Base-by-base conservation (phyloP, 1,139 yeast species). In the Geotrichum reessii region DNA sequence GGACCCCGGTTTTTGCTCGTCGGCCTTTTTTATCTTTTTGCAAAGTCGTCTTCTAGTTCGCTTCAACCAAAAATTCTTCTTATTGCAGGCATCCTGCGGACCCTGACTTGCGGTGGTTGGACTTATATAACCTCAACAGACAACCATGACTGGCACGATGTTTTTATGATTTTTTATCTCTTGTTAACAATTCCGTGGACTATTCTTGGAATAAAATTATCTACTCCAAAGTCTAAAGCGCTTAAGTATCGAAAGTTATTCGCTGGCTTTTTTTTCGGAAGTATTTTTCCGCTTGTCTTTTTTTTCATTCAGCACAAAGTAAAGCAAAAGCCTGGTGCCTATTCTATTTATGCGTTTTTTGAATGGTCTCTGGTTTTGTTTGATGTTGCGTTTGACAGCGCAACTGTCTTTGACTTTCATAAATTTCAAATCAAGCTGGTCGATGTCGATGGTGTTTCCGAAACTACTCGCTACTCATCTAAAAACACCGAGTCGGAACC, bases 101-200 rank as follows among this genome's bases (percentile, higher is more conserved):
- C 99, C 0, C 81, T 93, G 60, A 86, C 97, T 1, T 93, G 99
- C 69, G 99, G 99, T 66, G 98, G 98, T 12, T 93, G 98, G 98
- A 96, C 95, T n/a, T 93, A 93, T 69, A 87, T 93, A 64, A 93
- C 99, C 1, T 88, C 96, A 9, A 90, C 98, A 0, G 99, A 93
- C 71, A 97, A 93, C 71, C 99, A 92, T 68, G 97, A 92, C 73
- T 86, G 87, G 78, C 99, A 93, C 71, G 98, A 93, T 69, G 84
- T 93, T 57, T 92, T 92, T 72, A 93, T 93, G 99, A 90, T 93
- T 64, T 72, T 86, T 44, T 93, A 93, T 74, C 86, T 93, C 62
- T 81, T 91, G 1, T 78, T 93, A 65, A 92, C 98, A 1, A 78
- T 92, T 50, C 99, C 99, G 2, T 93, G 98, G 97, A 87, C 90